phyloP scores from a whole-genome alignment of 1,284 basidiomycete species.

The Naganishia cerealis region DNA sequence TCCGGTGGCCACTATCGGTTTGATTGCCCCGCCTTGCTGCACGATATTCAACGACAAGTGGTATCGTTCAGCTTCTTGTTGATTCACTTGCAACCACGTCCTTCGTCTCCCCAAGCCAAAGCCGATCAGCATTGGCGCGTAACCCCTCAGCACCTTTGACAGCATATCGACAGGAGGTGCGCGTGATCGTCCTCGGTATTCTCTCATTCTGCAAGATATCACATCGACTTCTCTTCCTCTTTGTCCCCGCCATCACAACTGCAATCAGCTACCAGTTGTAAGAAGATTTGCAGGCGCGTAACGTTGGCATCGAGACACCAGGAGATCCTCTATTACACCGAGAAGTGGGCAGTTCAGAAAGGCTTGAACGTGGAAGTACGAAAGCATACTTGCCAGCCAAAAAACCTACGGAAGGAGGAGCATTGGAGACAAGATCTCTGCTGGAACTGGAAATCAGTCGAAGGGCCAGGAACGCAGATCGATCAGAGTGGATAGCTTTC shows the following conservation, averaged over 20 bases:
- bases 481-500: too few species aligned
- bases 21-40: background rate
- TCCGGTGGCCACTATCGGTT: background rate
- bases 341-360: too few species aligned
- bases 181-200: background rate
- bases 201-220: background rate
- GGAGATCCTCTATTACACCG: too few species aligned
- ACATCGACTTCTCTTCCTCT: background rate
- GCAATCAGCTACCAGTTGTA: background rate
- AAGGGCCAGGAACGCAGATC: too few species aligned
- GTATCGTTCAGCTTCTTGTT: background rate
- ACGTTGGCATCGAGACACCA: too few species aligned
- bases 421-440: too few species aligned
- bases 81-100: too few species aligned
- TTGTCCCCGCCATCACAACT: background rate
- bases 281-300: background rate
- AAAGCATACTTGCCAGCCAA: too few species aligned
- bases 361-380: too few species aligned
- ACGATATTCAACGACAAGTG: background rate
- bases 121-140: background rate
- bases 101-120: background rate
- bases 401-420: too few species aligned
- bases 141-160: background rate
- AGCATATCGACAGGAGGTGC: background rate
- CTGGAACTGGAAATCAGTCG: too few species aligned